A percentile compares a stretch with the other conserved stretches of the same genome.
These are phyloP conservation scores for Microascus cirrosus DNA, from an alignment of 2,329 filamentous ascomycete genomes.

Conservation along the genomic window DNA sequence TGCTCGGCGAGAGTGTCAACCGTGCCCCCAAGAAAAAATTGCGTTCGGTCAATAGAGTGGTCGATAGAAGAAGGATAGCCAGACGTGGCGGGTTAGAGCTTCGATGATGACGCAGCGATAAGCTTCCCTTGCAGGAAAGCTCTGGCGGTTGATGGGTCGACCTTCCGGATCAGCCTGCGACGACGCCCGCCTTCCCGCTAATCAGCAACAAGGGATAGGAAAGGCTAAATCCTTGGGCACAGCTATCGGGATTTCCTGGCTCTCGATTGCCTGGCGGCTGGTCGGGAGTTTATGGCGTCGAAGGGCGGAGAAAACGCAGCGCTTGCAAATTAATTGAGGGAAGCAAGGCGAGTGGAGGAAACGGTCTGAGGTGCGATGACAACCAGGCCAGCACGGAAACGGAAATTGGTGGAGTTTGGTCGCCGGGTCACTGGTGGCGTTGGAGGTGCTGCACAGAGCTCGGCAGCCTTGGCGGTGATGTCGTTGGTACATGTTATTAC, in stretches of 20 bases:
- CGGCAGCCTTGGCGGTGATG: neutral
- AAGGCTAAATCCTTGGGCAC: neutral
- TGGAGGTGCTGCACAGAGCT: neutral
- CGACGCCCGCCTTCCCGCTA: neutral
- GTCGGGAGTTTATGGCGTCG: neutral
- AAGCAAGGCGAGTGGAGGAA: neutral
- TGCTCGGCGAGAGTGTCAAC: neutral
- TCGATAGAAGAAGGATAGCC: neutral
- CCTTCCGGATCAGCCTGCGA: neutral
- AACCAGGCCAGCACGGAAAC: neutral
- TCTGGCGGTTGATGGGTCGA: neutral
- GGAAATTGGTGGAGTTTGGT: neutral
- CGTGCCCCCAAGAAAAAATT: neutral
- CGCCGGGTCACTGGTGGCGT: too few species aligned
- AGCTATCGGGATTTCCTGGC: neutral
- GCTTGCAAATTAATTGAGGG: neutral
- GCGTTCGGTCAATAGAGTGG: neutral
- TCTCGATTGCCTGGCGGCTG: neutral
- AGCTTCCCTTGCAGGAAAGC: neutral
- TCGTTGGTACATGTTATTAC: neutral
- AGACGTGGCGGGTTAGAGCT: neutral
- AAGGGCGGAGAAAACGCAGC: neutral
- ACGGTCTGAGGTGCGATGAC: neutral
- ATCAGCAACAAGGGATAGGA: neutral
- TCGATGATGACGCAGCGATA: neutral